Evolutionary conservation across 768 basidiomycete species (phyloP).

Genomic region (Trametes sanguinea): DNA sequence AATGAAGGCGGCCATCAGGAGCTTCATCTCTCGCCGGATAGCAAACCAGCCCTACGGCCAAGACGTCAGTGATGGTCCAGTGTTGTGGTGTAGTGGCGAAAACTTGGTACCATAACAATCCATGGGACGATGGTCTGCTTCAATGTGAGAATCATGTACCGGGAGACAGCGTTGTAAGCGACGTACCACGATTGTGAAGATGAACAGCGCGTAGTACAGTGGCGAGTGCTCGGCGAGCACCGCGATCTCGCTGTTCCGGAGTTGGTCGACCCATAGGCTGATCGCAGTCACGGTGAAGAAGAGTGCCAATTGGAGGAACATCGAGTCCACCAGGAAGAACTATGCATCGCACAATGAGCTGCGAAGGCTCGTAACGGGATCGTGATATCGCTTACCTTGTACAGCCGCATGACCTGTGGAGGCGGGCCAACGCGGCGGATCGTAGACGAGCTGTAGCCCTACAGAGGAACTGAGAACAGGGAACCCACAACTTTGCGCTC

Average conservation of each 20-base stretch:
- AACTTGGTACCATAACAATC: conserved; percentile 46
- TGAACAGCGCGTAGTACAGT: conserved; percentile 48
- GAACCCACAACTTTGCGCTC: too few species aligned
- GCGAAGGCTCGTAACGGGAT: not conserved
- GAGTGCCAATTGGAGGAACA: conserved; percentile 54
- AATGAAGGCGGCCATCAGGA: conserved; percentile 47
- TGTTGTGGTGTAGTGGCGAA: too few species aligned
- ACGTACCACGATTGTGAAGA: conserved; percentile 47
- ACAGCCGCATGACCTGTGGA: conserved; percentile 47
- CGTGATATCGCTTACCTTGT: conserved; percentile 40
- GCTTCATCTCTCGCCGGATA: conserved; percentile 48
- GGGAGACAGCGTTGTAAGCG: conserved; percentile 17
- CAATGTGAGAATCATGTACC: not conserved
- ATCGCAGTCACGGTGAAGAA: conserved; percentile 53
- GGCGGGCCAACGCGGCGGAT: conserved; percentile 59
- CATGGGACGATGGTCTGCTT: conserved; percentile 51
- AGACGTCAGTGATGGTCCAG: too few species aligned
- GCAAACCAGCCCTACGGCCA: conserved; percentile 52
- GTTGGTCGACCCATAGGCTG: conserved; percentile 58
- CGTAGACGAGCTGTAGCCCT: conserved; percentile 49
- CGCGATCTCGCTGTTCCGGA: conserved; percentile 48
- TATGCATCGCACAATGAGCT: conserved; percentile 22
- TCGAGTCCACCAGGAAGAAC: conserved; percentile 57
- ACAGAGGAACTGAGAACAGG: not conserved
- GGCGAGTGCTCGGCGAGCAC: conserved; percentile 42